These are phyloP conservation scores for Meredithiella fracta DNA, from an alignment of 2,329 filamentous ascomycete species.

Conservation along the genomic window DNA sequence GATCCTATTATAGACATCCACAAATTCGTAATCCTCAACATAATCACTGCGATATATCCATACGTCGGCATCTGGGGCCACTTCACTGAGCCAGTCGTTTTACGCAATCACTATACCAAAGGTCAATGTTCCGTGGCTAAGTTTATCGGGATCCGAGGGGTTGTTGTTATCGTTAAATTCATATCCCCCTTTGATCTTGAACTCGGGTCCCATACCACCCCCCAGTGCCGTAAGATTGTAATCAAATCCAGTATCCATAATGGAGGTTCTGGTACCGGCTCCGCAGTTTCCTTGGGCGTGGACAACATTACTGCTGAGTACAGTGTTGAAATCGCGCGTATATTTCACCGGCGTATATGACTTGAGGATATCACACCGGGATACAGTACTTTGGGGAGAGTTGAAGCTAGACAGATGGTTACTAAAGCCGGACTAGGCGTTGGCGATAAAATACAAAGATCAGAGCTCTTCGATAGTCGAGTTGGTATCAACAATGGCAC, in stretches of 20 bases:
- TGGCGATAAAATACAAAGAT: slow-evolving; percentile 22
- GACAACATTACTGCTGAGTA: slow-evolving; percentile 25
- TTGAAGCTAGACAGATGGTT: too few relatives aligned
- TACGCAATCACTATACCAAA: slow-evolving; percentile 20
- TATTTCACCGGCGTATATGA: slow-evolving; percentile 25
- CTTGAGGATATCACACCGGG: too few relatives aligned
- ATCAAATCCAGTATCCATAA: slow-evolving; percentile 26
- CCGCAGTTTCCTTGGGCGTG: slow-evolving; percentile 24
- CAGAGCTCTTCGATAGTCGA: slow-evolving; percentile 22
- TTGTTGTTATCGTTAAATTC: slow-evolving; percentile 39
- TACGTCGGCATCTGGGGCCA: too few relatives aligned
- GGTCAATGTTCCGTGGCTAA: slow-evolving; percentile 24
- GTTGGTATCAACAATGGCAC: slow-evolving; percentile 21
- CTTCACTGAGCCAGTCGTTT: too few relatives aligned
- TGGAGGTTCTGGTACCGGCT: slow-evolving; percentile 23
- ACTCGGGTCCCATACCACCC: slow-evolving; percentile 44
- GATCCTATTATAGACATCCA: too few relatives aligned
- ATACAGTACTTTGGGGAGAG: too few relatives aligned
- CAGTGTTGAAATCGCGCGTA: slow-evolving; percentile 24
- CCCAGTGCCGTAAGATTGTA: slow-evolving; percentile 43
- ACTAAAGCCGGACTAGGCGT: slow-evolving; percentile 23
- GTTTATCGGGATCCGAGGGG: slow-evolving; percentile 14
- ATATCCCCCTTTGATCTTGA: slow-evolving; percentile 39
- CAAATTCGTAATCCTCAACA: too few relatives aligned
- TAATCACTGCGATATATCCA: too few relatives aligned